Base-by-base conservation (phyloP, 2,329 filamentous ascomycete genomes). In the Pyrenophora tritici-repentis region DNA sequence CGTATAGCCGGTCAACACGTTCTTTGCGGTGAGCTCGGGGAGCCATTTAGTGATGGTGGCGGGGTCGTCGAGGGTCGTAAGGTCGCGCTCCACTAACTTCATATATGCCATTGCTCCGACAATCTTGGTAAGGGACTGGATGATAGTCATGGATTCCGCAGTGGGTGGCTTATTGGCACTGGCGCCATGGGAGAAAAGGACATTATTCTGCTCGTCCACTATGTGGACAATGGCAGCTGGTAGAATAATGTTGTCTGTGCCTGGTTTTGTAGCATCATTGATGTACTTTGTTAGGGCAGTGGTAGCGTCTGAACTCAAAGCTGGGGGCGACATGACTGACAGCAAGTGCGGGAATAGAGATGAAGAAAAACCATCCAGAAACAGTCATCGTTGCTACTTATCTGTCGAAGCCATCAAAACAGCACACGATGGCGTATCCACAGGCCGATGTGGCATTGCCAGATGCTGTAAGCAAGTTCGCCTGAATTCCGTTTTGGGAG, bases 101-200 rank as follows among this genome's bases (percentile, higher is more conserved):
- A 67, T 53, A 49, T 63, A 61, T 13, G 58, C 58, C 32, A 67
- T 56, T 33, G 62, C 54, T 31, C 61, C 63, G 37, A 67, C 46
- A 47, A 66, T 51, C 35, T 69, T 69, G 43, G 50, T 65, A 29
- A 59, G 38, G 8, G 66, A 69, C 34, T 63, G 56, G 12, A 63
- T 41, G 8, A 55, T 44, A 18, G 44, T 29, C 18, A 67, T 50
- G 13, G 62, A 58, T 10, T 54, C 17, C n/a, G 54, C 16, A 13
- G 56, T 55, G 3, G 58, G 55, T 2, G 47, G 49, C 14, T 34
- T 45, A 12, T 44, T 14, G n/a, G 41, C 6, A 16, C 51, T 50
- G 9, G 61, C 49, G 33, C 56, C 56, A 43, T 66, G 53, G 12
- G 51, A 53, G 47, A 66, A 67, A 16, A 67, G 44, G 8, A 39